Percentiles rank a stretch among this genome's conserved stretches.
Evolutionary conservation across 257 asterid genomes (phyloP).

Genomic region (Nicotiana paniculata): DNA sequence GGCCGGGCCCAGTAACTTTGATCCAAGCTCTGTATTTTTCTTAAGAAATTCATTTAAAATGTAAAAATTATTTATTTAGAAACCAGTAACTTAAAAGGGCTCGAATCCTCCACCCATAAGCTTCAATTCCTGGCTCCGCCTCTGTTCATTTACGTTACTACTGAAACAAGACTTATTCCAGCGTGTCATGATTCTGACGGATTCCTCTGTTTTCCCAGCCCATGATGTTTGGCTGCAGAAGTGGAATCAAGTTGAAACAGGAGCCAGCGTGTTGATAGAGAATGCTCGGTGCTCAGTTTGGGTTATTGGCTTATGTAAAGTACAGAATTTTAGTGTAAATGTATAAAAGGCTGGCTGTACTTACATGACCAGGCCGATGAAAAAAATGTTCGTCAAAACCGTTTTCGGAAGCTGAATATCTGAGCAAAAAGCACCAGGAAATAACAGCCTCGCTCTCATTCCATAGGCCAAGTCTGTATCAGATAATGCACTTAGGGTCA

Average conservation of each 20-base stretch:
- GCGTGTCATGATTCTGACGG: neutral
- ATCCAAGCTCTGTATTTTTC: no score
- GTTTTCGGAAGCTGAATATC: conserved; percentile 25
- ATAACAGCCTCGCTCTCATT: conserved; percentile 15
- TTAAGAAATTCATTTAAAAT: no score
- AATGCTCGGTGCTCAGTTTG: conserved; percentile 20
- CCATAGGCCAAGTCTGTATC: conserved; percentile 8
- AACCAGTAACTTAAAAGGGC: no score
- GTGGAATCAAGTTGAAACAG: conserved; percentile 51
- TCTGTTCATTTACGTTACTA: neutral
- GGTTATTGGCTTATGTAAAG: conserved; percentile 34
- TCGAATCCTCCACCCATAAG: no score
- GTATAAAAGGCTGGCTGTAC: conserved; percentile 30
- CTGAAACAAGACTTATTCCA: neutral
- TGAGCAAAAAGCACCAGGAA: conserved; percentile 20
- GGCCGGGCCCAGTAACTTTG: no score
- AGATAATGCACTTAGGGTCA: conserved; percentile 15
- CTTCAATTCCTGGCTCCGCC: neutral
- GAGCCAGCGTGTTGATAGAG: conserved; percentile 62
- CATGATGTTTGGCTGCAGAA: conserved; percentile 51
- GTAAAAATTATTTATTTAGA: no score
- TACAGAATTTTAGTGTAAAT: conserved; percentile 29
- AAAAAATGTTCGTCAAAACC: neutral
- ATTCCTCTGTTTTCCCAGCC: conserved; percentile 23
- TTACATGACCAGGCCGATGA: conserved; percentile 8